Percentiles rank a stretch among this genome's conserved stretches.
phyloP scores from a whole-genome alignment of 768 basidiomycete genomes.

The Mycena galopus region DNA sequence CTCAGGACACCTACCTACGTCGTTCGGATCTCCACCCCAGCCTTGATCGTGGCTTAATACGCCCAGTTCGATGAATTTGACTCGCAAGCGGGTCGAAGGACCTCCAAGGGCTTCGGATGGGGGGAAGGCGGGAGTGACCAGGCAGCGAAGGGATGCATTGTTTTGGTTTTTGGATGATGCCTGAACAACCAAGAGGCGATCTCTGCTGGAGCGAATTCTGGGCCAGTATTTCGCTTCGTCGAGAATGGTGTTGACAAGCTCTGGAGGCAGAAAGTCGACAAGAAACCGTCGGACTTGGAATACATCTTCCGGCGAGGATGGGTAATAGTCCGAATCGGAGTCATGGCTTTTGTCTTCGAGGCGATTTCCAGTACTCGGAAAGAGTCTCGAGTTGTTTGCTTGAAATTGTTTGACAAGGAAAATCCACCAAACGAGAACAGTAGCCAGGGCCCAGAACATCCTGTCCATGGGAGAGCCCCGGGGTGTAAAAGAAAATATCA shows the following conservation, averaged over 20 bases:
- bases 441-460: background rate
- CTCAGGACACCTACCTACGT: slow-evolving; percentile 21
- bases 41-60: slow-evolving; percentile 43
- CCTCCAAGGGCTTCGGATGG: slow-evolving; percentile 9
- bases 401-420: background rate
- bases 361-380: background rate
- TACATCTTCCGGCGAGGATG: slow-evolving; percentile 35
- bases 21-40: slow-evolving; percentile 28
- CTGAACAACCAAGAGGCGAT: slow-evolving; percentile 1
- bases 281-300: slow-evolving; percentile 34
- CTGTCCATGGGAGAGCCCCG: background rate
- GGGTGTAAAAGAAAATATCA: background rate
- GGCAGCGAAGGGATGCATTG: slow-evolving; percentile 36
- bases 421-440: background rate
- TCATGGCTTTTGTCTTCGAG: background rate
- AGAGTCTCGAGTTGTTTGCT: background rate
- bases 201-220: slow-evolving; percentile 18
- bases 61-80: slow-evolving; percentile 41
- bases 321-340: background rate
- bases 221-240: slow-evolving; percentile 47
- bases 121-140: slow-evolving; percentile 38
- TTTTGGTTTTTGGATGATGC: slow-evolving; percentile 16
- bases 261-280: slow-evolving; percentile 39
- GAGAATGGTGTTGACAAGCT: slow-evolving; percentile 46
- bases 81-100: slow-evolving; percentile 15